A percentile compares a stretch with the other conserved stretches of the same genome.
These are phyloP conservation scores for Fusarium buharicum DNA, from an alignment of 2,329 filamentous ascomycete species.

Conservation along the genomic window DNA sequence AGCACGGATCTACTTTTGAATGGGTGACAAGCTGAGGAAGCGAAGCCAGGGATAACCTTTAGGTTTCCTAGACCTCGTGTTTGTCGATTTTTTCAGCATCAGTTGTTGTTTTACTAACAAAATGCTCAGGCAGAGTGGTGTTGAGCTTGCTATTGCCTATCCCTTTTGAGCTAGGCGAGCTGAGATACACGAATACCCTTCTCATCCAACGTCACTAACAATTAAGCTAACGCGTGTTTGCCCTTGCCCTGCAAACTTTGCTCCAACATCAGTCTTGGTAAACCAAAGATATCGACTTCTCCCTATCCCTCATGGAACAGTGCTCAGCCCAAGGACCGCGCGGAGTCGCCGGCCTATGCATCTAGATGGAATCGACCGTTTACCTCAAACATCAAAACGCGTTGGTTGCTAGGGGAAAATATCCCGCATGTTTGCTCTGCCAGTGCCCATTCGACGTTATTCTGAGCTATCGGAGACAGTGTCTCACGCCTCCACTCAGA, in stretches of 20 bases:
- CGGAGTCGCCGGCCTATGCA: slow-evolving; percentile 18
- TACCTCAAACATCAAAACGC: slow-evolving; percentile 14
- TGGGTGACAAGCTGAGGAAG: slow-evolving; percentile 1
- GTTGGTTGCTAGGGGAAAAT: slow-evolving; percentile 34
- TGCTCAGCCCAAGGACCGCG: not conserved
- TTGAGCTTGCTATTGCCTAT: not conserved
- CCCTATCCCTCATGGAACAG: not conserved
- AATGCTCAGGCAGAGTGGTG: slow-evolving; percentile 16
- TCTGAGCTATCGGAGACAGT: slow-evolving; percentile 39
- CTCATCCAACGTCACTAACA: not conserved
- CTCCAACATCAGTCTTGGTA: slow-evolving; percentile 11
- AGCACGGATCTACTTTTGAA: slow-evolving; percentile 3
- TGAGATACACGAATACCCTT: not conserved
- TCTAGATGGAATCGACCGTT: slow-evolving; percentile 14
- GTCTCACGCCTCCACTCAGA: slow-evolving; percentile 42
- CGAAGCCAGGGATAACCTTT: slow-evolving; percentile 14
- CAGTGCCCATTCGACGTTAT: slow-evolving; percentile 23
- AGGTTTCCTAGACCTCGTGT: not conserved
- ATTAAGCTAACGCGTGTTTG: not conserved
- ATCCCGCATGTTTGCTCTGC: slow-evolving; percentile 26
- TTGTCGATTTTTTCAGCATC: slow-evolving; percentile 11
- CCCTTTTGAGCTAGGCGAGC: slow-evolving; percentile 1
- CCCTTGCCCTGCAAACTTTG: slow-evolving; percentile 9
- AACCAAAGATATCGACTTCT: not conserved
- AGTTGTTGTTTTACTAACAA: not conserved